Percentiles rank a stretch among this genome's conserved stretches.
Evolutionary conservation across 179 eudicot genomes (phyloP).

Genomic region (Gypsophila paniculata): DNA sequence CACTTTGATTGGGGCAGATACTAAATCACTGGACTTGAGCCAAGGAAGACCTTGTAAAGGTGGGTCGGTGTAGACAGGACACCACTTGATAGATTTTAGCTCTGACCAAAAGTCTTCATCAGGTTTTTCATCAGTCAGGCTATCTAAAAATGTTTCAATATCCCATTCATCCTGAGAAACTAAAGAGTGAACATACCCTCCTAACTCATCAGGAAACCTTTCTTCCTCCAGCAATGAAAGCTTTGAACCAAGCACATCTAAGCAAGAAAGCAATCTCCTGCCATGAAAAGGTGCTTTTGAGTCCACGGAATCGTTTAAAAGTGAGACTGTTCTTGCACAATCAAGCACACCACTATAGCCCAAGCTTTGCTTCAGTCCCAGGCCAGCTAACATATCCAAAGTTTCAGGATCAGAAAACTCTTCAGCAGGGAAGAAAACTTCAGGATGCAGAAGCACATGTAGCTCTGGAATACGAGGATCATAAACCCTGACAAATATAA

Average conservation of each 20-base stretch:
- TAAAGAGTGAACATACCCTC: conserved; percentile 27
- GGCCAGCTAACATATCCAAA: conserved; percentile 56
- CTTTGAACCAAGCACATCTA: conserved; percentile 62
- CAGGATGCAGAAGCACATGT: conserved; percentile 57
- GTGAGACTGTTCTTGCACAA: conserved; percentile 81
- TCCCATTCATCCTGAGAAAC: conserved; percentile 37
- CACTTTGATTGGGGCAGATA: conserved; percentile 65
- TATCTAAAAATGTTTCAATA: conserved; percentile 39
- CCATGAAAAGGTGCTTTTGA: conserved; percentile 47
- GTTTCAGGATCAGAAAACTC: conserved; percentile 65
- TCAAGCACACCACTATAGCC: conserved; percentile 76
- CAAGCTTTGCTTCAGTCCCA: conserved; percentile 74
- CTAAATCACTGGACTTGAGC: conserved; percentile 46
- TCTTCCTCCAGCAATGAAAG: conserved; percentile 43
- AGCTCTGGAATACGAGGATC: conserved; percentile 92
- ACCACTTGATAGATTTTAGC: conserved; percentile 75
- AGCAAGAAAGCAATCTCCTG: conserved; percentile 66
- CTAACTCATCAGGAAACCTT: conserved; percentile 24
- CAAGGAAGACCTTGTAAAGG: conserved; percentile 79
- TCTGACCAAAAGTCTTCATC: conserved; percentile 82
- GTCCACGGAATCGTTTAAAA: conserved; percentile 60
- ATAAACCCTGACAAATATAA: conserved; percentile 61
- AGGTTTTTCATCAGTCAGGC: conserved; percentile 50
- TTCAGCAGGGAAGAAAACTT: conserved; percentile 75
- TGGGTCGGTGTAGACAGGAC: conserved; percentile 68